Evolutionary conservation across 2,329 filamentous ascomycete species (phyloP).

Genomic region (Fusarium oxysporum): DNA sequence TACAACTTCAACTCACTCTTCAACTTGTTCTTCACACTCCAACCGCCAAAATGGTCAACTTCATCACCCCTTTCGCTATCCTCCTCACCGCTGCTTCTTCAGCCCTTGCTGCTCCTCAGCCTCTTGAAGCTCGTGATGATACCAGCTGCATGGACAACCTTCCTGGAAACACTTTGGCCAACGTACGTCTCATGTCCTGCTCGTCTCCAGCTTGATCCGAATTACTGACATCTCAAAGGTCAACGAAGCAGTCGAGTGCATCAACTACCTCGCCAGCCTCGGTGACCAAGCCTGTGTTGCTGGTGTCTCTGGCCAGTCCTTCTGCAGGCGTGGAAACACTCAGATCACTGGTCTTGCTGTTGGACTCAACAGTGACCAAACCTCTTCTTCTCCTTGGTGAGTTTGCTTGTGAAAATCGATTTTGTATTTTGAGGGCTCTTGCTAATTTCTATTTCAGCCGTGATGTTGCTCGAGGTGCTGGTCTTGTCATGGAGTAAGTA

Average conservation of each 20-base stretch:
- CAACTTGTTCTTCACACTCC: neutral
- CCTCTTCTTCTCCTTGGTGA: conserved; percentile 12
- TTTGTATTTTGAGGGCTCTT: neutral
- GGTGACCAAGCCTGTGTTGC: conserved; percentile 5
- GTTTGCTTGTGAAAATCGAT: neutral
- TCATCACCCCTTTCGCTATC: neutral
- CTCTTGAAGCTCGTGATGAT: neutral
- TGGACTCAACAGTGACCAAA: neutral
- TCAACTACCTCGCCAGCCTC: conserved; percentile 26
- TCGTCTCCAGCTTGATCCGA: accelerated
- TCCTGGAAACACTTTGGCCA: neutral
- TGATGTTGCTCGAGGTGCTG: conserved; percentile 20
- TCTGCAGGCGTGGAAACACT: conserved; percentile 23
- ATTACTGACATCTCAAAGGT: neutral
- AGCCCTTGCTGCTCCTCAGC: neutral
- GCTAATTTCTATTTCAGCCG: neutral
- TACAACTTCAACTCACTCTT: neutral
- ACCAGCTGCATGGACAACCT: conserved; percentile 12
- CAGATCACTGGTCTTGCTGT: conserved; percentile 14
- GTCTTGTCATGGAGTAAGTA: conserved; percentile 14
- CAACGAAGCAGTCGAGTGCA: conserved; percentile 20
- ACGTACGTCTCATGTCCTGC: neutral
- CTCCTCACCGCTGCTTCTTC: neutral
- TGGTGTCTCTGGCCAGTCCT: neutral
- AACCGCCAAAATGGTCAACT: conserved; percentile 22